Evolutionary conservation across 371 early-diverging fungal species (phyloP), one percentile per base, ranked within the genome.

Genomic region (Mortierella sp.): DNA sequence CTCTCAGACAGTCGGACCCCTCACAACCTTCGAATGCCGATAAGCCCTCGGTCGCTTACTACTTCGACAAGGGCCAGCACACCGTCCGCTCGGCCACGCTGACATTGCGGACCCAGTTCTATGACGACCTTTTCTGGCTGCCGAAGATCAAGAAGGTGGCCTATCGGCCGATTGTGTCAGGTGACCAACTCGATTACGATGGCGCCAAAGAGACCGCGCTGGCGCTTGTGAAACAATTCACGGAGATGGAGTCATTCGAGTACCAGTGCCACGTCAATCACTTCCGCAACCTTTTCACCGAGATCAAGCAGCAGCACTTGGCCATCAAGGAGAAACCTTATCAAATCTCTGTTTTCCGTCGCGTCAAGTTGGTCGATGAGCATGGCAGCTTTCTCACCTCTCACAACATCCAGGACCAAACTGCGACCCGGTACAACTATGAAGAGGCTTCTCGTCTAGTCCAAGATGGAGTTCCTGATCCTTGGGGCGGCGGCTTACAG

Each of bases 71-170:
- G 41, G 8, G 21, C 10, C 35, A 21, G 24, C 38, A 24, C 8
- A 8, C 21, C 1, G 21, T 41, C 38, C 65, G 21, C 16, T 65
- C 65, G 21, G 65, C 65, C 65, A 65, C 65, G 2, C 32, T 65
- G 65, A 38, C 38, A 6, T 65, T 65, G 21, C 65, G 65, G 5
- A 65, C 65, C 10, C 65, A 38, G 14, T 6, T 21, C 65, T 65
- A 21, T 2, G 18, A 8, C 18, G 5, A 65, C 41, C 35, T 38
- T 24, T 8, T 65, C 24, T 41, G 38, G 38, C 10, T 65, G 35
- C 65, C 65, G 2, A 65, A 21, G 65, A 65, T 65, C 65, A 65
- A 65, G 18, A 65, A 65, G 65, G 65, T 65, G 1, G 65, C 8
- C 16, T 65, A 65, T 16, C 65, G 8, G 8, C 65, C 65, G 6